These are phyloP conservation scores for Calamus simplicifolius DNA, from an alignment of 176 grass and related monocot genomes.

Conservation along the genomic window DNA sequence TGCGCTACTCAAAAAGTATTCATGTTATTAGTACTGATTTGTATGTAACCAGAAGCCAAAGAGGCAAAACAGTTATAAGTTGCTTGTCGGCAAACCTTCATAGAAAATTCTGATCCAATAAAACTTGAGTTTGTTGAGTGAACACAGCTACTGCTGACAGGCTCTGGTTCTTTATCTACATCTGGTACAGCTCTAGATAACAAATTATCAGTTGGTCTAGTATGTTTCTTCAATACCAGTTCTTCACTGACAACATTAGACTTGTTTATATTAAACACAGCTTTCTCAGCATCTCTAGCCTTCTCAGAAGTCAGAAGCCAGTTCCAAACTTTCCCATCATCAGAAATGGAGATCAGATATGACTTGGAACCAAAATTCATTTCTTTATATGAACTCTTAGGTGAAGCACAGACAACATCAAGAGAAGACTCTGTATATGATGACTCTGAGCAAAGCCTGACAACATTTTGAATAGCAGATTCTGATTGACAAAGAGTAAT, in stretches of 20 bases:
- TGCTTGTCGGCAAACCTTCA: slow-evolving; percentile 45
- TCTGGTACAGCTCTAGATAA: slow-evolving; percentile 31
- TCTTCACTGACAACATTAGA: slow-evolving; percentile 25
- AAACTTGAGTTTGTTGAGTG: slow-evolving; percentile 18
- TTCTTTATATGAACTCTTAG: slow-evolving; percentile 6
- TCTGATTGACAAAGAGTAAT: slow-evolving; percentile 75
- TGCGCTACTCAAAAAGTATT: too few relatives aligned
- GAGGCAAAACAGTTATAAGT: slow-evolving; percentile 5
- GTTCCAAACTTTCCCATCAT: slow-evolving; percentile 94
- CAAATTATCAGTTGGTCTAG: slow-evolving; percentile 41
- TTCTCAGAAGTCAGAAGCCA: slow-evolving; percentile 83
- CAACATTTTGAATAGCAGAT: slow-evolving; percentile 51
- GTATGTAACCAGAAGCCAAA: not conserved
- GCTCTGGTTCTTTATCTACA: slow-evolving; percentile 57
- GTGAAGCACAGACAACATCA: slow-evolving; percentile 6
- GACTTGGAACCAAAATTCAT: slow-evolving; percentile 15
- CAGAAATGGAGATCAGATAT: slow-evolving; percentile 70
- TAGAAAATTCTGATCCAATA: slow-evolving; percentile 41
- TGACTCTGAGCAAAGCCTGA: slow-evolving; percentile 35
- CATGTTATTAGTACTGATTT: too few relatives aligned
- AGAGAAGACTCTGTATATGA: slow-evolving; percentile 19
- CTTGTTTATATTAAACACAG: slow-evolving; percentile 46
- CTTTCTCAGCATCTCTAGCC: slow-evolving; percentile 21
- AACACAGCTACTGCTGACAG: slow-evolving; percentile 35
- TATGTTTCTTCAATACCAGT: slow-evolving; percentile 16